phyloP scores from a whole-genome alignment of 1,284 basidiomycete species.

The Naganishia sp. region DNA sequence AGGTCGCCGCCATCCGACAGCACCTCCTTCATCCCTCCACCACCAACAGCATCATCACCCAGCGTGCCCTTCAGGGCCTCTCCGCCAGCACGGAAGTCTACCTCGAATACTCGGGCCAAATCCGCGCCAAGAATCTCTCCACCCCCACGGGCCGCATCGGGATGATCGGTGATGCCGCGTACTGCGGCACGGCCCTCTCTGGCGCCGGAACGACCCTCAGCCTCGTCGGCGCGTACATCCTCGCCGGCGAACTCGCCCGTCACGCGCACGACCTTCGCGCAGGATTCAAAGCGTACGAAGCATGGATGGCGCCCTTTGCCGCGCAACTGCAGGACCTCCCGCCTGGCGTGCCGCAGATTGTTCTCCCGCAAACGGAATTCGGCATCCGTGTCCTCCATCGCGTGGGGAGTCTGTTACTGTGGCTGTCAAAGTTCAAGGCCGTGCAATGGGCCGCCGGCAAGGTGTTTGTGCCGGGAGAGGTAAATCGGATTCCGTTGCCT shows the following conservation, averaged over 20 bases:
- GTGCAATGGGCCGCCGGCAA: neutral
- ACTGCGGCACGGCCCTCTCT: constrained; percentile 38
- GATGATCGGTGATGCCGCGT: constrained; percentile 41
- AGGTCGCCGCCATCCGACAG: constrained; percentile 1
- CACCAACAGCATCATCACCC: neutral
- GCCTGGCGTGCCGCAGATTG: constrained; percentile 18
- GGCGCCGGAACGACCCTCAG: constrained; percentile 40
- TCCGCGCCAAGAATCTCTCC: constrained; percentile 30
- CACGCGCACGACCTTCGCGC: neutral
- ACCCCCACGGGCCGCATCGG: constrained; percentile 31
- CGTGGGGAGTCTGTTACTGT: neutral
- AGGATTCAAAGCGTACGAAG: constrained; percentile 8
- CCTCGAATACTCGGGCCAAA: constrained; percentile 38
- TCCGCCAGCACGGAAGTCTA: constrained; percentile 39
- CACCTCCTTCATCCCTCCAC: neutral
- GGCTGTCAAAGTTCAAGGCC: neutral
- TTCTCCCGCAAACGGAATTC: neutral
- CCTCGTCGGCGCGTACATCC: constrained; percentile 38
- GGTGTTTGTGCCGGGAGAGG: neutral
- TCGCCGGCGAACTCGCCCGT: constrained; percentile 39
- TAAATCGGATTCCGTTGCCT: neutral
- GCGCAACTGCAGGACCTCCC: neutral
- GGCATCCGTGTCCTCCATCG: neutral
- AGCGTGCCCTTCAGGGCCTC: constrained; percentile 22
- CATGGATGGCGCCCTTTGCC: constrained; percentile 11